Base-by-base conservation (phyloP, 768 basidiomycete species). In the Termitomyces sp. region DNA sequence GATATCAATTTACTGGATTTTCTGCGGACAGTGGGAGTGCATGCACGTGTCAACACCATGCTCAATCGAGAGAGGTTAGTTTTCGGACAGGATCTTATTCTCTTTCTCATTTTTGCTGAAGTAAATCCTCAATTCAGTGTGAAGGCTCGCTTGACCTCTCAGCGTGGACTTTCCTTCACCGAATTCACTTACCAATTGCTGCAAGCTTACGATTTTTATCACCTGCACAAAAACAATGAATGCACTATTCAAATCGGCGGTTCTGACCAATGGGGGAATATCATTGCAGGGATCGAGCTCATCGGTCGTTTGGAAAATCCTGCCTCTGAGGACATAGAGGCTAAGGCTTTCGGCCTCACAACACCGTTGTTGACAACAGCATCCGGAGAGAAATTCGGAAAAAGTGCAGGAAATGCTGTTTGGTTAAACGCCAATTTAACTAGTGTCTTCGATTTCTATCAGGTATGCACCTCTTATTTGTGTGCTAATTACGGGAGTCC, bases 251-350 rank as follows among this genome's bases (percentile, higher is more conserved):
- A 99, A 70, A 73, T 98, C 41, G 97, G 97, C 48, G 97, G 97
- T 10, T 95, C 94, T 0, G 97, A 99, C 69, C 97, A 99, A 70
- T 97, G 94, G 91, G 97, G 97, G 16, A 99, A 99, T 67, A 98
- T 99, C 61, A 73, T 96, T 30, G 90, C 92, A 27, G 97, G 97
- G 21, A 76, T 98, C 34, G 94, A 98, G 55, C 81, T 99, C 55
- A 95, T 98, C 64, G 80, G 83, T 54, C 84, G 85, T 50, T 73
- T 79, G 55, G 59, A 70, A 21, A 54, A 44, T 25, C 43, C 59
- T 6, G 39, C 50, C 27, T 19, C 65, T 60, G 74, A 57, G 9
- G 45, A 65, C 61, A 63, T 62, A 19, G 58, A 61, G 6, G 47
- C 55, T 16, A 61, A 70, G 25, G 89, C 83, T 7, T 96, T 81